Percentiles rank a stretch among this genome's conserved stretches.
These are phyloP conservation scores for Boletus sp. DNA, from an alignment of 768 basidiomycete species.

Conservation along the genomic window DNA sequence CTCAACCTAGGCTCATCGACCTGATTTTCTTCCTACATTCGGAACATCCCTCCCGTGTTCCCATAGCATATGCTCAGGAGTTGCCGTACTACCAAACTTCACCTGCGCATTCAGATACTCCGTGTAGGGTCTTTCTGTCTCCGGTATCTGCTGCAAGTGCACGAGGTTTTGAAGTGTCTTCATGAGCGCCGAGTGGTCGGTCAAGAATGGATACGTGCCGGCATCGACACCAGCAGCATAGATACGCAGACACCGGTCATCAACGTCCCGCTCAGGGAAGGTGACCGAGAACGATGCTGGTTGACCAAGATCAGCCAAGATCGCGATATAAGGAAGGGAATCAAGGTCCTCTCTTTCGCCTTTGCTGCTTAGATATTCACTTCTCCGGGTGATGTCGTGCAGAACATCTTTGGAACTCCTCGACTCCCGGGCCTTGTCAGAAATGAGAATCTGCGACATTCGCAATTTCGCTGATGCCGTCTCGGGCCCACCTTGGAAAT, in stretches of 20 bases:
- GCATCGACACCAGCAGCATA: slow-evolving; percentile 2
- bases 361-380: background rate
- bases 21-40: background rate
- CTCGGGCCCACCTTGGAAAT: background rate
- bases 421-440: background rate
- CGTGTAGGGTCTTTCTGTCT: background rate
- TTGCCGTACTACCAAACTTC: too few species aligned
- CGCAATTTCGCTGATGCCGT: background rate
- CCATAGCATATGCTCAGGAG: too few species aligned
- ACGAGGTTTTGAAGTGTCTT: background rate
- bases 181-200: background rate
- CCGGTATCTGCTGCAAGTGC: background rate
- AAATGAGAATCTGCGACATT: slow-evolving; percentile 22
- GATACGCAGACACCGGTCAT: slow-evolving; percentile 12
- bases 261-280: background rate
- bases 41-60: too few species aligned
- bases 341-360: background rate
- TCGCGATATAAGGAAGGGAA: slow-evolving; percentile 6
- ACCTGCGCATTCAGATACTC: background rate
- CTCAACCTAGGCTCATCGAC: background rate
- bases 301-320: background rate
- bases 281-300: background rate
- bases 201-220: slow-evolving; percentile 8
- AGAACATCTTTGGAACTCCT: background rate
- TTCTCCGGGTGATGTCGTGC: background rate